These are phyloP conservation scores for Geosmithia flava DNA, from an alignment of 2,329 filamentous ascomycete species.

Conservation along the genomic window DNA sequence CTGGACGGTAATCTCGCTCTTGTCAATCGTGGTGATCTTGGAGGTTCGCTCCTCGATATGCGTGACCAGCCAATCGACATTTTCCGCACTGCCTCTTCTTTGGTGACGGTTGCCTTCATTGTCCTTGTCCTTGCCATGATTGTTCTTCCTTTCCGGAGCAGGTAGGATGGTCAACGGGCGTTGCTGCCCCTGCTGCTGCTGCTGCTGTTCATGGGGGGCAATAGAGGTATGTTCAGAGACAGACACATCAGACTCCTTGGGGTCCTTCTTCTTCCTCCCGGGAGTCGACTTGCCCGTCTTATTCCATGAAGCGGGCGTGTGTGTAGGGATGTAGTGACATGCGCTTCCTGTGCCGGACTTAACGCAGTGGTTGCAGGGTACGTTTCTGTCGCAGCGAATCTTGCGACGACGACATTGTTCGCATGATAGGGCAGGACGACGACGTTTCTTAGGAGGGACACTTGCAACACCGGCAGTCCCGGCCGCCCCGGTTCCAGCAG, in stretches of 20 bases:
- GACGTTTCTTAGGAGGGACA: conserved; percentile 1
- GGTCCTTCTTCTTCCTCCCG: background rate
- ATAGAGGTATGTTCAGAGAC: background rate
- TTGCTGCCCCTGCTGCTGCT: background rate
- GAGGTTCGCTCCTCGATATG: conserved; percentile 4
- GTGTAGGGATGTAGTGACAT: conserved; percentile 37
- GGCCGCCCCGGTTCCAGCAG: background rate
- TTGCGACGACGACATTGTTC: conserved; percentile 45
- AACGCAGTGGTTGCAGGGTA: conserved; percentile 47
- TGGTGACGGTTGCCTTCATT: background rate
- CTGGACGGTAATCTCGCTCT: background rate
- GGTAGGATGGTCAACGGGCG: background rate
- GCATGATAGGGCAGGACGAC: conserved; percentile 2
- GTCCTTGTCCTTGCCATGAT: background rate
- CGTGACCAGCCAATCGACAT: conserved; percentile 3
- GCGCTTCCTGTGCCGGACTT: conserved; percentile 38
- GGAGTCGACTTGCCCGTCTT: background rate
- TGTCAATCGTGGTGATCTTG: background rate
- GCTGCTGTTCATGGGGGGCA: background rate
- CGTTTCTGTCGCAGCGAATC: conserved; percentile 46
- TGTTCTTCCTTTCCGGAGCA: background rate
- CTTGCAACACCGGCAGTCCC: too few species aligned
- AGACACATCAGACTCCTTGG: too few species aligned
- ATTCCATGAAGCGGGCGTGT: conserved; percentile 14
- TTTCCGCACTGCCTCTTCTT: background rate